Base-by-base conservation (phyloP, 192 early-diverging fungal genomes). In the Umbelopsis ramanniana region DNA sequence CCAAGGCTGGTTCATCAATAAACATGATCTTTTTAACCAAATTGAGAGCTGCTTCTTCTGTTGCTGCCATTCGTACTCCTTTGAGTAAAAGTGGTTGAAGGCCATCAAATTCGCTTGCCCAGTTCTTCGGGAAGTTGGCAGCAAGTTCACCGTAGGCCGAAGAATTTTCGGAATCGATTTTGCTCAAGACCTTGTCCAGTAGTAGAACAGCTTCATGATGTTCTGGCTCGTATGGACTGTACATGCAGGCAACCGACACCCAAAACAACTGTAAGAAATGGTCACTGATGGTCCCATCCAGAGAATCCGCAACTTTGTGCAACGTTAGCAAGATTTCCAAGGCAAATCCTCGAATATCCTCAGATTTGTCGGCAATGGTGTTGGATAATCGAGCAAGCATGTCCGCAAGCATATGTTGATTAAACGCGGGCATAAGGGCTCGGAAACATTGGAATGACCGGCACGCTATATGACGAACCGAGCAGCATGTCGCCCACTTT, bases 391-490 rank as follows among this genome's bases (percentile, higher is more conserved):
- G 86, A 33, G 87, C 82, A 5, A 96, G 74, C 76, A 96, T 85
- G 48, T 94, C 92, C 0, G 90, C 89, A 26, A 95, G 72, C 87
- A 95, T 93, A 55, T 84, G 81, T 48, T 88, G 85, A 67, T 85
- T 93, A 47, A 93, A 90, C 3, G 79, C 80, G 11, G 94, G 93
- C 72, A 83, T 85, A 8, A 97, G 66, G 1, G 84, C 85, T 21
- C 93, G 84, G 68, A 94, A 92, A 63, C 93, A 90, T 70, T 95
- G 93, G 70, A 97, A 90, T 0, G 93, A 95, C 14, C 93, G 81
- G 72, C 92, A 93, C 11, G 94, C 95, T n/a, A 94, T 87, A 77
- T 96, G 93, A 3, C 91, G 88, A 12, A 94, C 92, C 21, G 94
- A 87, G 74, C 93, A 96, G 26, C 82, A 84, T 3, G 92, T 92